These are phyloP conservation scores for Simplicillium sp. DNA, from an alignment of 2,329 filamentous ascomycete genomes.

Conservation along the genomic window DNA sequence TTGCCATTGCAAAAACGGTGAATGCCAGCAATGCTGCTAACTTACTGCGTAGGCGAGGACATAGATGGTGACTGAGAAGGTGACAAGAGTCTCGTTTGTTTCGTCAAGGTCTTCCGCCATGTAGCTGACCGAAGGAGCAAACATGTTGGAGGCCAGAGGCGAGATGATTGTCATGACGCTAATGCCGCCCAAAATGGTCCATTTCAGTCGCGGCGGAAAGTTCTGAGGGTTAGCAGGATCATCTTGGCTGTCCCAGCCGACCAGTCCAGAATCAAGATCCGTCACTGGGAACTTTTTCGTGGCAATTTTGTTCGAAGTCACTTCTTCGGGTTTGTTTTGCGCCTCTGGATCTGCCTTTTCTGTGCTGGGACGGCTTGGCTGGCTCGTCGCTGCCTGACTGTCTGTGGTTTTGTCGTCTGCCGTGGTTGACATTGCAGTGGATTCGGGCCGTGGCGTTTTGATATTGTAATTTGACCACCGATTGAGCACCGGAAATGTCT, in stretches of 20 bases:
- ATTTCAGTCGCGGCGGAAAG: constrained; percentile 41
- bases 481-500: too few species aligned
- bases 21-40: neutral
- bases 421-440: too few species aligned
- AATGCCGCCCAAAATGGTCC: constrained; percentile 18
- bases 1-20: neutral
- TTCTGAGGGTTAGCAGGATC: constrained; percentile 55
- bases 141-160: constrained; percentile 7
- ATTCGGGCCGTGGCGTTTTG: too few species aligned
- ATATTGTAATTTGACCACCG: too few species aligned
- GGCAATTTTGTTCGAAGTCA: too few species aligned
- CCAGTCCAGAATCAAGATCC: too few species aligned
- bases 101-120: constrained; percentile 10
- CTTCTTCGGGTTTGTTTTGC: too few species aligned
- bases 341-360: too few species aligned
- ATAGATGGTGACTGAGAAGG: constrained; percentile 2
- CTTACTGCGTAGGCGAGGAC: neutral
- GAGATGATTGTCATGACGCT: constrained; percentile 18
- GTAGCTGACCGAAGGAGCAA: constrained; percentile 6
- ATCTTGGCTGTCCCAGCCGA: constrained; percentile 45
- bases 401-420: too few species aligned
- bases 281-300: too few species aligned
- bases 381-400: too few species aligned
- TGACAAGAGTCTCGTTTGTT: neutral
- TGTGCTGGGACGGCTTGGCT: too few species aligned